Evolutionary conservation across 495 filamentous ascomycete genomes (phyloP).

Genomic region (Penicillium crystallinum): DNA sequence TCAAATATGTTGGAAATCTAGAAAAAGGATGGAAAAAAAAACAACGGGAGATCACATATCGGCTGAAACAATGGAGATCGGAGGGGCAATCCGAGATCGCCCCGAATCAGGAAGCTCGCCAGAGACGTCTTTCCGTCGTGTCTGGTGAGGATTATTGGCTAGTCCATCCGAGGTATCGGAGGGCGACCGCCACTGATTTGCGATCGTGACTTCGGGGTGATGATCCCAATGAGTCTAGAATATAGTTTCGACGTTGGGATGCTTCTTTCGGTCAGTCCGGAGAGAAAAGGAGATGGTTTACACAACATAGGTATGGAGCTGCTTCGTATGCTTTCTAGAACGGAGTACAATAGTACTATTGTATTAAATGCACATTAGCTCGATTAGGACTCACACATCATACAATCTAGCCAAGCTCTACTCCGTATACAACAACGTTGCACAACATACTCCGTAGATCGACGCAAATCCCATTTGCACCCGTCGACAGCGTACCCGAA

Average conservation of each 20-base stretch:
- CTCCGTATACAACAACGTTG: too few relatives aligned
- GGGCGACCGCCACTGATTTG: constrained; percentile 1
- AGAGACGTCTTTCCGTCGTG: constrained; percentile 16
- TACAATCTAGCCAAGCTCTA: too few relatives aligned
- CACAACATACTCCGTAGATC: background rate
- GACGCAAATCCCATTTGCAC: background rate
- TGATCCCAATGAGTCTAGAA: background rate
- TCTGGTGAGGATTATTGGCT: constrained; percentile 18
- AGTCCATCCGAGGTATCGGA: constrained; percentile 7
- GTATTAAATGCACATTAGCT: too few relatives aligned
- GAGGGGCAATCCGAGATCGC: constrained; percentile 21
- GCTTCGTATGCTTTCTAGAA: too few relatives aligned
- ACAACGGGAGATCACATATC: background rate
- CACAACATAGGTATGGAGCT: too few relatives aligned
- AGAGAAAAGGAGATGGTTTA: background rate
- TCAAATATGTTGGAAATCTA: background rate
- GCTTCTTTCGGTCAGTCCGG: background rate
- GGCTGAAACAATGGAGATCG: constrained; percentile 13
- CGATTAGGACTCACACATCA: too few relatives aligned
- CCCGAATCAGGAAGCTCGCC: constrained; percentile 27
- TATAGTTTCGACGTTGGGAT: background rate
- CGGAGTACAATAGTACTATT: too few relatives aligned
- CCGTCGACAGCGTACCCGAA: background rate
- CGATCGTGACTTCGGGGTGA: background rate
- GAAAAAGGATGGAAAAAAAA: background rate